These are phyloP conservation scores for Coniochaeta sp. DNA, from an alignment of 2,329 filamentous ascomycete species.

Conservation along the genomic window DNA sequence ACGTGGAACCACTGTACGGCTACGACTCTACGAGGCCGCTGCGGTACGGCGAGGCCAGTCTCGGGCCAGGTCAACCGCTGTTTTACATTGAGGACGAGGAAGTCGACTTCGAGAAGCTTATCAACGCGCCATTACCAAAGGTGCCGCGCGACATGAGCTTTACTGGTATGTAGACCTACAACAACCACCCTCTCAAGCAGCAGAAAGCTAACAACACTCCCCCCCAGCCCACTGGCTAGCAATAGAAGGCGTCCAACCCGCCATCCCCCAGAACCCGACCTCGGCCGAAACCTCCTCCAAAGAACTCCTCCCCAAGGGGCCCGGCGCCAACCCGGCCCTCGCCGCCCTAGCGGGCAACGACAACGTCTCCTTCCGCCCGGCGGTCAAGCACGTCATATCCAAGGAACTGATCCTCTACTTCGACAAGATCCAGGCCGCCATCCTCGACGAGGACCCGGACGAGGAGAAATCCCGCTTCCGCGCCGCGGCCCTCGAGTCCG, in stretches of 20 bases:
- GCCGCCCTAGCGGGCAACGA: slow-evolving; percentile 79
- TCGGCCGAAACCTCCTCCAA: slow-evolving; percentile 75
- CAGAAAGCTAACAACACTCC: background rate
- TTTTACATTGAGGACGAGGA: slow-evolving; percentile 99
- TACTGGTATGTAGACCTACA: slow-evolving; percentile 54
- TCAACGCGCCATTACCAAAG: slow-evolving; percentile 91
- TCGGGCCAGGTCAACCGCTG: slow-evolving; percentile 87
- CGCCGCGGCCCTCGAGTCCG: slow-evolving; percentile 75
- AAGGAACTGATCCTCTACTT: slow-evolving; percentile 97
- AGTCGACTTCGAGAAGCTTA: slow-evolving; percentile 97
- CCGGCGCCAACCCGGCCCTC: slow-evolving; percentile 77
- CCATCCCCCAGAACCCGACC: slow-evolving; percentile 93
- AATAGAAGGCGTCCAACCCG: slow-evolving; percentile 93
- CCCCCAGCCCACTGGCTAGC: slow-evolving; percentile 85
- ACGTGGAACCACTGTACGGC: slow-evolving; percentile 92
- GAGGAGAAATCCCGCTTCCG: slow-evolving; percentile 67
- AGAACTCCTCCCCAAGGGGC: slow-evolving; percentile 83
- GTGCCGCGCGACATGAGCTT: slow-evolving; percentile 90
- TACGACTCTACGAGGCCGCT: slow-evolving; percentile 89
- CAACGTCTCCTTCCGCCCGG: slow-evolving; percentile 75
- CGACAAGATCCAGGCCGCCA: slow-evolving; percentile 83
- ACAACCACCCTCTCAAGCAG: background rate
- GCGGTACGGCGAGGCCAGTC: slow-evolving; percentile 85
- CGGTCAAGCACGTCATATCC: slow-evolving; percentile 92
- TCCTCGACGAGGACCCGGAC: slow-evolving; percentile 82